Evolutionary conservation across 179 eudicot genomes (phyloP).

Genomic region (Vitellaria paradoxa): DNA sequence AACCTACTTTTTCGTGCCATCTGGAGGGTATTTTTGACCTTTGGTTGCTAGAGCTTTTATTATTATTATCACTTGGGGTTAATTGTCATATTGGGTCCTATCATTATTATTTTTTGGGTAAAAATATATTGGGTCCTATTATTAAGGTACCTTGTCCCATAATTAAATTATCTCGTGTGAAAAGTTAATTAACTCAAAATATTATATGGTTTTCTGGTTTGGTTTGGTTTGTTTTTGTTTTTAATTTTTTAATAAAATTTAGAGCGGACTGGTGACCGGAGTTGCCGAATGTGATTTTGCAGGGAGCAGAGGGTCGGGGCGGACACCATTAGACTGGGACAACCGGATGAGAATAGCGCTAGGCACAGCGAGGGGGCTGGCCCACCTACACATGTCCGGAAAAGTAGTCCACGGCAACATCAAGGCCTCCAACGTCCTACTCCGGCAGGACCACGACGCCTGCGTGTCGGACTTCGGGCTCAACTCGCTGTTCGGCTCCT

Average conservation of each 20-base stretch:
- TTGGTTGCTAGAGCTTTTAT: too few relatives aligned
- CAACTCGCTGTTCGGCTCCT: slow-evolving; percentile 47
- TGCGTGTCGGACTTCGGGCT: slow-evolving; percentile 68
- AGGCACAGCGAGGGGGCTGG: slow-evolving; percentile 61
- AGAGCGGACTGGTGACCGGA: slow-evolving; percentile 1
- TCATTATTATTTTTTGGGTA: too few relatives aligned
- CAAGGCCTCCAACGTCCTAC: slow-evolving; percentile 75
- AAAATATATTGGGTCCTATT: too few relatives aligned
- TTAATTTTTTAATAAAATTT: not conserved
- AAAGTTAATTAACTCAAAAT: too few relatives aligned
- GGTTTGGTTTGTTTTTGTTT: not conserved
- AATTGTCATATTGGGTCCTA: too few relatives aligned
- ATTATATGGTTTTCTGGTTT: too few relatives aligned
- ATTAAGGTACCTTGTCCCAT: too few relatives aligned
- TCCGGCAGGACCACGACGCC: slow-evolving; percentile 44
- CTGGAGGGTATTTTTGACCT: too few relatives aligned
- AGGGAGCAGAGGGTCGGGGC: slow-evolving; percentile 93
- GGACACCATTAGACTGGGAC: slow-evolving; percentile 81
- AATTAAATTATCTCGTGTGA: too few relatives aligned
- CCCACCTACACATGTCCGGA: slow-evolving; percentile 56
- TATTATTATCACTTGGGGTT: too few relatives aligned
- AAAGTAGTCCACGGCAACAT: slow-evolving; percentile 78
- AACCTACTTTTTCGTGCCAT: too few relatives aligned
- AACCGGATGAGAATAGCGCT: slow-evolving; percentile 69
- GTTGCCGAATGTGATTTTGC: slow-evolving; percentile 8